These are phyloP conservation scores for Nigrospora sphaerica DNA, from an alignment of 2,329 filamentous ascomycete genomes.

Conservation along the genomic window DNA sequence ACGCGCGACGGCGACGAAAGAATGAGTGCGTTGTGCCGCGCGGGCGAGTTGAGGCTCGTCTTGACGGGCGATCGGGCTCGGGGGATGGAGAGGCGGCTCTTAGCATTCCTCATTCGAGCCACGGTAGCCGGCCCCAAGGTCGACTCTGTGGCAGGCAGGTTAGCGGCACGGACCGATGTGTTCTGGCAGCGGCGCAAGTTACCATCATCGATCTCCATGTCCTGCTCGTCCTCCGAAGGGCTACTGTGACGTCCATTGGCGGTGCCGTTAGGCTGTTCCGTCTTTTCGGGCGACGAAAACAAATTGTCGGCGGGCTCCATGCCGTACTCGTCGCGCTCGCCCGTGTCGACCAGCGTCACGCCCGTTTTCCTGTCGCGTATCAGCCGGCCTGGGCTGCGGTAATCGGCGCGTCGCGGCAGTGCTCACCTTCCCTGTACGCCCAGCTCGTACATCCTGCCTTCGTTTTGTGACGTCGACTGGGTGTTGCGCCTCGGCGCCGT, in stretches of 20 bases:
- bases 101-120: slow-evolving; percentile 42
- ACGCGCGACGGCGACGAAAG: slow-evolving; percentile 34
- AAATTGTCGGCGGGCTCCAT: slow-evolving; percentile 82
- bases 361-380: slow-evolving; percentile 77
- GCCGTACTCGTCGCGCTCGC: slow-evolving; percentile 82
- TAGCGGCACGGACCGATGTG: slow-evolving; percentile 9
- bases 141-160: slow-evolving; percentile 29
- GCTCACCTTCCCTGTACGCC: slow-evolving; percentile 42
- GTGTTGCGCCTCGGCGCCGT: slow-evolving; percentile 27
- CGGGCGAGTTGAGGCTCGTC: slow-evolving; percentile 53
- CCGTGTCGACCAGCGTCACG: slow-evolving; percentile 69
- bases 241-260: slow-evolving; percentile 18
- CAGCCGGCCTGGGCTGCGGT: too few species aligned
- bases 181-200: slow-evolving; percentile 5
- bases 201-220: slow-evolving; percentile 49
- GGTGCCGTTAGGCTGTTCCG: slow-evolving; percentile 14
- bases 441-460: slow-evolving; percentile 42
- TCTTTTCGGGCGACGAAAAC: slow-evolving; percentile 77
- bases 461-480: slow-evolving; percentile 29
- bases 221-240: slow-evolving; percentile 29
- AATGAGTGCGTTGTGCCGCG: slow-evolving; percentile 52
- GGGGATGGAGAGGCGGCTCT: slow-evolving; percentile 37
- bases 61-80: slow-evolving; percentile 55
- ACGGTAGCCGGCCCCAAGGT: slow-evolving; percentile 45
- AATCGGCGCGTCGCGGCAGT: too few species aligned